A percentile compares a stretch with the other conserved stretches of the same genome.
These are phyloP conservation scores for Hypocrella siamensis DNA, from an alignment of 2,329 filamentous ascomycete genomes.

Conservation along the genomic window DNA sequence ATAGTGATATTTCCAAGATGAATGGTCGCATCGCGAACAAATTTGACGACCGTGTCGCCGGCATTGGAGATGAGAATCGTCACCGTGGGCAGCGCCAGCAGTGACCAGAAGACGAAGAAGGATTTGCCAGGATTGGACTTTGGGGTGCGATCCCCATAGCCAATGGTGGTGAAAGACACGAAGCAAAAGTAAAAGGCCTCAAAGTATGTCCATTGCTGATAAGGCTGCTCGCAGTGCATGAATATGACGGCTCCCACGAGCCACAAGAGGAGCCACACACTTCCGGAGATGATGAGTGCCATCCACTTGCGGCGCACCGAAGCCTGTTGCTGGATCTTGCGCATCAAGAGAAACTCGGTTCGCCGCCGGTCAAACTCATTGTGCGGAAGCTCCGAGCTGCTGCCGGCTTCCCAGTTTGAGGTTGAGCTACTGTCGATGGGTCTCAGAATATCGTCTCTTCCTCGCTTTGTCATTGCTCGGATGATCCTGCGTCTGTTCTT, in stretches of 20 bases:
- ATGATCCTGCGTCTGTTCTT: constrained; percentile 37
- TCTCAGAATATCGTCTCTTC: constrained; percentile 30
- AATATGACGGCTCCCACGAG: constrained; percentile 67
- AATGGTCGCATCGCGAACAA: constrained; percentile 38
- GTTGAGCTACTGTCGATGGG: constrained; percentile 23
- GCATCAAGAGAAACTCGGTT: constrained; percentile 66
- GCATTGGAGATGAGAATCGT: constrained; percentile 76
- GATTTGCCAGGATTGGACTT: constrained; percentile 63
- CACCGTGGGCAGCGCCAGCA: constrained; percentile 76
- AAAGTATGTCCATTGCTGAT: constrained; percentile 59
- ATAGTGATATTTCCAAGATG: constrained; percentile 44
- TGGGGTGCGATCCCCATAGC: constrained; percentile 69
- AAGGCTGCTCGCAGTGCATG: constrained; percentile 29
- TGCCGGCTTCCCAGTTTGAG: constrained; percentile 2
- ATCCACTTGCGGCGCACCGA: constrained; percentile 56
- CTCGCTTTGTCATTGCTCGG: constrained; percentile 25
- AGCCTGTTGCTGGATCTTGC: constrained; percentile 55
- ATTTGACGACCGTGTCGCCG: constrained; percentile 65
- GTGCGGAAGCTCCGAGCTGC: constrained; percentile 6
- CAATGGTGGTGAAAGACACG: constrained; percentile 68
- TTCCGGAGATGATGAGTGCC: constrained; percentile 50
- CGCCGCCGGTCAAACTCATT: constrained; percentile 45
- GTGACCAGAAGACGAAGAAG: constrained; percentile 88
- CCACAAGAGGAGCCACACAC: constrained; percentile 63
- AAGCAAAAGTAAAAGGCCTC: constrained; percentile 76